Evolutionary conservation across 179 eudicot species (phyloP), one percentile per base, ranked within the genome.

Genomic region (Camellia oleifera): DNA sequence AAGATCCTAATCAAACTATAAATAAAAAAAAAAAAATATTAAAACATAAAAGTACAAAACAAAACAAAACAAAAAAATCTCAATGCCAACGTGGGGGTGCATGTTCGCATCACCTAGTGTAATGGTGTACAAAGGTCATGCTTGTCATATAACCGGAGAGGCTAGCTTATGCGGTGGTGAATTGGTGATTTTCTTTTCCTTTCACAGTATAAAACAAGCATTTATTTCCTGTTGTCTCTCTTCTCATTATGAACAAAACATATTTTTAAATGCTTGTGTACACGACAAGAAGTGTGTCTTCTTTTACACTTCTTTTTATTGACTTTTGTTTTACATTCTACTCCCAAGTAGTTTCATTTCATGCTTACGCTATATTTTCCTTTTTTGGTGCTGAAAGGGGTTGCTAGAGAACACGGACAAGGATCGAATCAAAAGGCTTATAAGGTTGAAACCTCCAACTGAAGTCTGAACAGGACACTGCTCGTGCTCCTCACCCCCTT

Each of bases 331-430:
- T 78, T 8, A 18, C 40, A 42, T 77, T 54, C 52, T 32, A 53
- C 15, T 77, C 26, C 54, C 17, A 57, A 15, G 18, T 76, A 42
- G 7, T 48, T 61, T 76, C 13, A 68, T 48, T 53, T 76, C 13
- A 68, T 23, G 72, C 62, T 77, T 62, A 48, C 54, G 64, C 66
- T 11, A 26, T 62, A 2, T 75, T 45, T 45, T 23, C 18, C 23
- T 70, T 2, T 57, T 52, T 72, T 1, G 40, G 74, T 42, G 40
- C 11, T 56, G 81, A 82, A 69, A 93, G 97, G 97, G 95, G 14
- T 70, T 90, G 82, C 80, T 91, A 82, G 97, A 93, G 90, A 93
- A 87, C 82, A 88, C 88, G 12, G 95, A 93, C 77, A 91, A 84
- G 78, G 93, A 90, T 11, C 85, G 95, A 83, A 82, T 93, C 78